Conservation (phyloP, 495 filamentous ascomycete genomes). For the Penicillium crystallinum region DNA sequence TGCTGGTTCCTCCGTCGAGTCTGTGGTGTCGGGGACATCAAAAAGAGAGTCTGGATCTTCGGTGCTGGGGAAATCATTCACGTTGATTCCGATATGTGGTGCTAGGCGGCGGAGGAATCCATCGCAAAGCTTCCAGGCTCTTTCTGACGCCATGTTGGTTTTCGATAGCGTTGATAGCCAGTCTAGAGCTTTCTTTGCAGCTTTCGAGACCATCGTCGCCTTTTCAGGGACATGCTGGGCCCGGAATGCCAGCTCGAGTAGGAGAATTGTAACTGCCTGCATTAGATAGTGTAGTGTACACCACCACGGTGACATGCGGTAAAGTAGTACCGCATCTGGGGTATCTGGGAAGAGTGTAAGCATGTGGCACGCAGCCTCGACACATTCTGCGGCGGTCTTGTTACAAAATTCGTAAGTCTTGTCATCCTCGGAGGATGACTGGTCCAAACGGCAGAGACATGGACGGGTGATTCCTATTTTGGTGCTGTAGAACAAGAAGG, state of each 20-base stretch:
- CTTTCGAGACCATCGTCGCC: slow-evolving; percentile 43
- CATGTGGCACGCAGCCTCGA: slow-evolving; percentile 52
- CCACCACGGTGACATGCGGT: slow-evolving; percentile 58
- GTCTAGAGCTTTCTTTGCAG: slow-evolving; percentile 49
- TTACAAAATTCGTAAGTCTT: slow-evolving; percentile 45
- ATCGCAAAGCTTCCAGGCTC: slow-evolving; percentile 50
- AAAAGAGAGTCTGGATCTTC: slow-evolving; percentile 21
- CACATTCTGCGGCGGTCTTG: slow-evolving; percentile 50
- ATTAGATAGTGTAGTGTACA: slow-evolving; percentile 57
- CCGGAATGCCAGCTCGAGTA: slow-evolving; percentile 53
- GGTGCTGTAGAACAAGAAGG: slow-evolving; percentile 53
- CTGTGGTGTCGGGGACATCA: slow-evolving; percentile 9
- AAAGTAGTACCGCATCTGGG: slow-evolving; percentile 34
- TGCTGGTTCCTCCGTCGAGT: slow-evolving; percentile 6
- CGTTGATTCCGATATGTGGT: slow-evolving; percentile 28
- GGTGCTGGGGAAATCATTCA: slow-evolving; percentile 22
- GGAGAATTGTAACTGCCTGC: slow-evolving; percentile 54
- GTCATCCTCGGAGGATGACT: slow-evolving; percentile 23
- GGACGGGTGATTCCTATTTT: slow-evolving; percentile 58
- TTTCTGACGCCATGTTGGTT: slow-evolving; percentile 41
- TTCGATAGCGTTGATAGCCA: slow-evolving; percentile 48
- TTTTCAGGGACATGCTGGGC: slow-evolving; percentile 53
- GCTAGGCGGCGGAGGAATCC: slow-evolving; percentile 42
- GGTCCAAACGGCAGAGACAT: slow-evolving; percentile 53
- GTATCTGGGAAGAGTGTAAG: slow-evolving; percentile 50